phyloP scores from a whole-genome alignment of 306 rosid genomes.

The Phaseolus lunatus region DNA sequence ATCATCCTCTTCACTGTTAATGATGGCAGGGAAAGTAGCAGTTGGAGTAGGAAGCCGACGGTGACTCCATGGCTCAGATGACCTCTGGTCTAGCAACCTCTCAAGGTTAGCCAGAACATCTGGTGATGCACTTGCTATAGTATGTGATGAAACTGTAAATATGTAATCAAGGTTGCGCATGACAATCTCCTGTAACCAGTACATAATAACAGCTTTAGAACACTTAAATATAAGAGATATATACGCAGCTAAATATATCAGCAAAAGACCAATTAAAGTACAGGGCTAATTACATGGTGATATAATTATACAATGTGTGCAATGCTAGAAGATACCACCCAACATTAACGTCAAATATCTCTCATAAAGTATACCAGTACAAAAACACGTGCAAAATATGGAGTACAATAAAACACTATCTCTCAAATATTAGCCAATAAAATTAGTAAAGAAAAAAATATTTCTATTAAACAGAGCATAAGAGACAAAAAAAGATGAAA shows the following conservation, averaged over 20 bases:
- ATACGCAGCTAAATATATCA: slow-evolving; percentile 1
- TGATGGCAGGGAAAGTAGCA: slow-evolving; percentile 83
- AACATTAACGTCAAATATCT: slow-evolving; percentile 12
- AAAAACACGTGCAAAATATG: neutral
- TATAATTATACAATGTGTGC: neutral
- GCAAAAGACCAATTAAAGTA: slow-evolving; percentile 11
- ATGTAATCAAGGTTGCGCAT: slow-evolving; percentile 88
- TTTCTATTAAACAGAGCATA: too few species aligned
- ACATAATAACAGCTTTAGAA: slow-evolving; percentile 29
- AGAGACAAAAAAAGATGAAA: neutral
- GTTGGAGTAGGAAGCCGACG: slow-evolving; percentile 90
- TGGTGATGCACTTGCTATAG: slow-evolving; percentile 67
- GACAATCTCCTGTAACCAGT: slow-evolving; percentile 76
- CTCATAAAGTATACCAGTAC: neutral
- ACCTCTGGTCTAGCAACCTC: slow-evolving; percentile 71
- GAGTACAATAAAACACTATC: neutral
- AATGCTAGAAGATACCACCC: slow-evolving; percentile 9
- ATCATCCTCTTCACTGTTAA: slow-evolving; percentile 88
- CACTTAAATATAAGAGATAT: slow-evolving; percentile 24
- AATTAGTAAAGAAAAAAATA: neutral
- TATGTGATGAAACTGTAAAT: slow-evolving; percentile 74
- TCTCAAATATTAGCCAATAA: neutral
- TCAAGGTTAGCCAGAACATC: slow-evolving; percentile 86
- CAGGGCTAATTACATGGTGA: slow-evolving; percentile 27
- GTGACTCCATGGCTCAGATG: slow-evolving; percentile 91